Percentiles rank a stretch among this genome's conserved stretches.
phyloP scores from a whole-genome alignment of 2,329 filamentous ascomycete genomes.

The Aspergillus sp. region DNA sequence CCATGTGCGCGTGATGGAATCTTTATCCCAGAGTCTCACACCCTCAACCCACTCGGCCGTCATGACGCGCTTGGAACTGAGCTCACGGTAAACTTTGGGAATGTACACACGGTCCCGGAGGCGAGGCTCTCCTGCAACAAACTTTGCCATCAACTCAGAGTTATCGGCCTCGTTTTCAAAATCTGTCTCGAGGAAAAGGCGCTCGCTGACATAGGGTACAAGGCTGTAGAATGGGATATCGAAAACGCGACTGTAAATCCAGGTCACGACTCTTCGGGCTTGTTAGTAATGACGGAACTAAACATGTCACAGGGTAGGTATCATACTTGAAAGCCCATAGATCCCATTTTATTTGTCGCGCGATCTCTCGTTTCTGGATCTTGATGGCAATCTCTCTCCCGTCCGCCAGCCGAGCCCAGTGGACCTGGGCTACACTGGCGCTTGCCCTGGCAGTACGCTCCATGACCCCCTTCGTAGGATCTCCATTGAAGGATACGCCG shows the following conservation, averaged over 20 bases:
- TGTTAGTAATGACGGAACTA: neutral
- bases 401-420: constrained; percentile 84
- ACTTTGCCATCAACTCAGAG: constrained; percentile 74
- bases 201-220: constrained; percentile 89
- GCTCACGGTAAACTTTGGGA: constrained; percentile 77
- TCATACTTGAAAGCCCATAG: constrained; percentile 86
- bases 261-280: constrained; percentile 66
- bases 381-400: constrained; percentile 93
- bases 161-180: constrained; percentile 91
- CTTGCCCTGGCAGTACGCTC: constrained; percentile 70
- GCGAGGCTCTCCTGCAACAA: constrained; percentile 73
- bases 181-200: constrained; percentile 90
- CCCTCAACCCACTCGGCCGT: constrained; percentile 99
- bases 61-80: constrained; percentile 80
- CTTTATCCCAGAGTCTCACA: constrained; percentile 87
- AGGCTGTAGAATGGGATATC: constrained; percentile 89
- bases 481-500: constrained; percentile 76
- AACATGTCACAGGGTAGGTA: neutral
- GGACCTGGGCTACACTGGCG: constrained; percentile 93
- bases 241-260: constrained; percentile 82
- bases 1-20: constrained; percentile 75
- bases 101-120: constrained; percentile 83
- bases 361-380: constrained; percentile 94
- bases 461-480: constrained; percentile 64
- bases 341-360: constrained; percentile 88